phyloP scores from a whole-genome alignment of 192 early-diverging fungal genomes.

The Rhizophlyctis rosea region DNA sequence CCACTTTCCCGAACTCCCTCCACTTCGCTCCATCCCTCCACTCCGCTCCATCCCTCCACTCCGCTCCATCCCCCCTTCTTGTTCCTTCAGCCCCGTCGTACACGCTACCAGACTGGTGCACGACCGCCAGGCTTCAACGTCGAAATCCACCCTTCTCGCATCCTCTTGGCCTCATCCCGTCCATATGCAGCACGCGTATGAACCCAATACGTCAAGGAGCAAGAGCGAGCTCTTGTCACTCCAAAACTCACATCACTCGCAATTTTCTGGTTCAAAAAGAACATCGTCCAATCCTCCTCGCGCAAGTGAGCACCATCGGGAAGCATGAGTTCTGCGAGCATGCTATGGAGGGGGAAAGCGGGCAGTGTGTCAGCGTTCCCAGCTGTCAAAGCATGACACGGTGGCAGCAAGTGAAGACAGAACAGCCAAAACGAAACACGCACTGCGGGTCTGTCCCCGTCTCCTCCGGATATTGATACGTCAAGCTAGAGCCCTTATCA shows the following conservation, averaged over 20 bases:
- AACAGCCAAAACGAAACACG: neutral
- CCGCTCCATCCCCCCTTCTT: no score
- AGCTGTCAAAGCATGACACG: no score
- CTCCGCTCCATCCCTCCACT: no score
- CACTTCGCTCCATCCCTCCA: no score
- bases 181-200: neutral
- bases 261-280: constrained; percentile 70
- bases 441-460: constrained; percentile 84
- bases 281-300: constrained; percentile 91
- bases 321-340: constrained; percentile 94
- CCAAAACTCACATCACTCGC: constrained; percentile 3
- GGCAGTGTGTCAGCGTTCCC: no score
- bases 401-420: no score
- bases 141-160: neutral
- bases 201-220: neutral
- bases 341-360: constrained; percentile 36
- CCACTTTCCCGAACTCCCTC: no score
- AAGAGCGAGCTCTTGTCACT: neutral
- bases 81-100: no score
- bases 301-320: constrained; percentile 94
- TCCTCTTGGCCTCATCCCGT: neutral
- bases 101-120: neutral
- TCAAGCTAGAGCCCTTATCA: constrained; percentile 83
- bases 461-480: constrained; percentile 81
- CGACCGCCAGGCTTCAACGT: neutral